Conservation (phyloP, 306 rosid species). For the Cucumis cinereus region DNA sequence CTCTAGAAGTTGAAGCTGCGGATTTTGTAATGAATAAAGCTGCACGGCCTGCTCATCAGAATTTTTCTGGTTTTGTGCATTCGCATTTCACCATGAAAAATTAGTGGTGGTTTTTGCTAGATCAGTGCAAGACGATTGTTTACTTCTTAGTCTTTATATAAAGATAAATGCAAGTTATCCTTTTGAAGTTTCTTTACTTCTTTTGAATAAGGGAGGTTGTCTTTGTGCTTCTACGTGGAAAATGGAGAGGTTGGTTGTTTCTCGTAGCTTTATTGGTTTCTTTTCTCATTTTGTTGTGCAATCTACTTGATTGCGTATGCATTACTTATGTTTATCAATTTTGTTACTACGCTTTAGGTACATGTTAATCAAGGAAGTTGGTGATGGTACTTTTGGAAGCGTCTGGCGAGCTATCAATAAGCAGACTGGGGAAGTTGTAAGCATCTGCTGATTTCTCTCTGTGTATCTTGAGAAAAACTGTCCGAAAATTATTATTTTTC, state of each 20-base stretch:
- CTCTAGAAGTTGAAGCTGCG: conserved; percentile 23
- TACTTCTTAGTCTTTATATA: conserved; percentile 29
- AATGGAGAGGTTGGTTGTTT: conserved; percentile 80
- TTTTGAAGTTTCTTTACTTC: conserved; percentile 32
- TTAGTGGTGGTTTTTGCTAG: conserved; percentile 64
- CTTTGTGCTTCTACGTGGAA: conserved; percentile 28
- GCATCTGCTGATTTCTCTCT: conserved; percentile 13
- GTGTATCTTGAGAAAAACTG: background rate
- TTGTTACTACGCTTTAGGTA: conserved; percentile 32
- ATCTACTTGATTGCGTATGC: background rate
- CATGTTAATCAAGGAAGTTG: conserved; percentile 93
- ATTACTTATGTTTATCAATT: background rate
- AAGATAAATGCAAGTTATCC: conserved; percentile 61
- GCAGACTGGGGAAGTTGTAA: conserved; percentile 95
- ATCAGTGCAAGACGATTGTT: conserved; percentile 34
- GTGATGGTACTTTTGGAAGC: conserved; percentile 94
- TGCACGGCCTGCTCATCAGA: conserved; percentile 53
- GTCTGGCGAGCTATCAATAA: conserved; percentile 92
- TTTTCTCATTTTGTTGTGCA: conserved; percentile 1
- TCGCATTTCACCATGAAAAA: conserved; percentile 35
- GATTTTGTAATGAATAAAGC: conserved; percentile 58
- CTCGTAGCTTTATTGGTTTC: background rate
- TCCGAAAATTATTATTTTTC: background rate
- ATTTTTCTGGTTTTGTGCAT: conserved; percentile 45
- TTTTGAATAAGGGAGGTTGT: conserved; percentile 58